phyloP scores from a whole-genome alignment of 805 yeast species.

The Komagataella phaffii region DNA sequence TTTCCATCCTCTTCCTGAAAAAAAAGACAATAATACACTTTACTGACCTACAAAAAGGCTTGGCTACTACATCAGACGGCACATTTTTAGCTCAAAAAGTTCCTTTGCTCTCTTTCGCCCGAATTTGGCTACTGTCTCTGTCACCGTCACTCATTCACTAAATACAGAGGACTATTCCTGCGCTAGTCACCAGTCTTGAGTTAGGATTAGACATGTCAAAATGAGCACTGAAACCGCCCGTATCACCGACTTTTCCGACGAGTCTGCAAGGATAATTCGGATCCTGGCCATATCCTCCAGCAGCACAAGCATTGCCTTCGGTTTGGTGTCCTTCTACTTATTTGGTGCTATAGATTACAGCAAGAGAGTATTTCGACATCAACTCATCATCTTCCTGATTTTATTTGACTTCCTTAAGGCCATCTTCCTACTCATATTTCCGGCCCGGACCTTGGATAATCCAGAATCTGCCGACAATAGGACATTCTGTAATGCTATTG shows the following conservation, averaged over 20 bases:
- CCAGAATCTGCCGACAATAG: slow-evolving; percentile 7
- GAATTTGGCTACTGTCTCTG: not conserved
- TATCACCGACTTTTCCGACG: not conserved
- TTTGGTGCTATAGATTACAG: slow-evolving; percentile 52
- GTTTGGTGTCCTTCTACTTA: slow-evolving; percentile 48
- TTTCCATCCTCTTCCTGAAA: not conserved
- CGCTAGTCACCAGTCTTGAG: not conserved
- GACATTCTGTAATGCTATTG: slow-evolving; percentile 49
- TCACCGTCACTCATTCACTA: not conserved
- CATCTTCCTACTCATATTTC: slow-evolving; percentile 51
- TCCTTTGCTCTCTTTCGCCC: not conserved
- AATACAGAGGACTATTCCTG: slow-evolving; percentile 1
- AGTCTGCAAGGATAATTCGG: slow-evolving; percentile 11
- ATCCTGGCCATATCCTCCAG: slow-evolving; percentile 35
- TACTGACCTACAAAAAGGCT: not conserved
- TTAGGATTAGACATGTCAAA: not conserved
- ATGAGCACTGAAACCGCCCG: not conserved
- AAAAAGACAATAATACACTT: not conserved
- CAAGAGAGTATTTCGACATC: slow-evolving; percentile 53
- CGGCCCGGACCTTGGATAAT: slow-evolving; percentile 14
- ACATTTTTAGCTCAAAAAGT: not conserved
- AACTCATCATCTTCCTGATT: slow-evolving; percentile 54
- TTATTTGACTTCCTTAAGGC: slow-evolving; percentile 69
- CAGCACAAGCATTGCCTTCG: slow-evolving; percentile 32
- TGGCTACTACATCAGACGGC: not conserved